phyloP scores from a whole-genome alignment of 2,329 filamentous ascomycete species.

The Raffaelea arxii region DNA sequence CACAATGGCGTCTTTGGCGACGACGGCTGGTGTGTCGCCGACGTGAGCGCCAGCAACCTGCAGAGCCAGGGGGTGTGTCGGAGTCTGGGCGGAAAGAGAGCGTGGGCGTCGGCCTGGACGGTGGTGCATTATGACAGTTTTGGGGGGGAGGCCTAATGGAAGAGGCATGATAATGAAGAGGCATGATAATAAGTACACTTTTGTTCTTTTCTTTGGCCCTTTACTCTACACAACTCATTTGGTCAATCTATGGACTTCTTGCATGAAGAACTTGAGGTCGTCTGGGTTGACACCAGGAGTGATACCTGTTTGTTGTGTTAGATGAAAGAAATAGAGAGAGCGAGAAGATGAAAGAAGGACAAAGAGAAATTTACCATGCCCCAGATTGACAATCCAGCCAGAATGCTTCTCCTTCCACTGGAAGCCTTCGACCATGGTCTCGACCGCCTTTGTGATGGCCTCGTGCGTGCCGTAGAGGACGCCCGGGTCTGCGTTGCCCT shows the following conservation, averaged over 20 bases:
- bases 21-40: constrained; percentile 49
- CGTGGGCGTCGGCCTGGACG: constrained; percentile 47
- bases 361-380: constrained; percentile 57
- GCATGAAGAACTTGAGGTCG: constrained; percentile 84
- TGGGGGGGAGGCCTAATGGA: constrained; percentile 1
- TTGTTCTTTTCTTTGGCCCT: background rate
- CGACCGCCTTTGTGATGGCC: constrained; percentile 71
- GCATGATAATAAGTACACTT: background rate
- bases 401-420: constrained; percentile 63
- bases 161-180: background rate
- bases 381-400: constrained; percentile 95
- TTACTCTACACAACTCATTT: constrained; percentile 20
- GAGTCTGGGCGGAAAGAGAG: constrained; percentile 45
- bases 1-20: constrained; percentile 30
- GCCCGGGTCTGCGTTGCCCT: constrained; percentile 94
- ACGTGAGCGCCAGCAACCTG: constrained; percentile 51
- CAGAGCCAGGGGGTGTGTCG: constrained; percentile 53
- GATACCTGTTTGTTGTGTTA: constrained; percentile 49
- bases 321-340: constrained; percentile 1
- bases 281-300: constrained; percentile 93
- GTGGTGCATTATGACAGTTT: constrained; percentile 14
- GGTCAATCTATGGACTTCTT: constrained; percentile 73
- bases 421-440: constrained; percentile 83
- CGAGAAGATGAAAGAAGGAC: background rate
- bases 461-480: constrained; percentile 78